phyloP scores from a whole-genome alignment of 106 monocot species.

The Ottelia alismoides region DNA sequence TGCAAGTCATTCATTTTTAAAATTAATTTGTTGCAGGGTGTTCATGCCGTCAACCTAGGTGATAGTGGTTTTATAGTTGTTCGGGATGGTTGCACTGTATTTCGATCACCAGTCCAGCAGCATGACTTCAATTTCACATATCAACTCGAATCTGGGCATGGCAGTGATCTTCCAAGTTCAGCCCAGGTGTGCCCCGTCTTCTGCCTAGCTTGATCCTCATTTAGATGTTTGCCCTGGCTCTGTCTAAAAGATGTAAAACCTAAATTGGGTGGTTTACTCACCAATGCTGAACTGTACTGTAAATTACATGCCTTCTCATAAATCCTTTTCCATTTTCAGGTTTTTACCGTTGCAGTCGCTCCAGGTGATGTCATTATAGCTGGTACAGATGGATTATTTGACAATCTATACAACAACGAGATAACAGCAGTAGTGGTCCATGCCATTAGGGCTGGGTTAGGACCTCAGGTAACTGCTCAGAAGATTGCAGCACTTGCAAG shows the following conservation, averaged over 20 bases:
- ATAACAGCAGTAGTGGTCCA: slow-evolving; percentile 43
- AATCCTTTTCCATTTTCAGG: too few species aligned
- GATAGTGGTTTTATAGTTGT: slow-evolving; percentile 68
- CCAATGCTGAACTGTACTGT: too few species aligned
- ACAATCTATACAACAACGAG: slow-evolving; percentile 47
- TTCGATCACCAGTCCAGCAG: slow-evolving; percentile 60
- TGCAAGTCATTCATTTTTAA: too few species aligned
- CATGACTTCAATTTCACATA: slow-evolving; percentile 74
- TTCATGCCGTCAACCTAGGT: slow-evolving; percentile 60
- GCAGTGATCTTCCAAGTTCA: slow-evolving; percentile 69
- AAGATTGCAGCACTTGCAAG: slow-evolving; percentile 59
- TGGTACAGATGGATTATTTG: slow-evolving; percentile 57
- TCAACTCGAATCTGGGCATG: slow-evolving; percentile 60
- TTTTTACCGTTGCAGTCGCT: slow-evolving; percentile 31
- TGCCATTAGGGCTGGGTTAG: slow-evolving; percentile 32
- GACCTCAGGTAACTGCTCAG: slow-evolving; percentile 39
- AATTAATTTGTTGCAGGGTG: slow-evolving; percentile 40
- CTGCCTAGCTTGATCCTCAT: too few species aligned
- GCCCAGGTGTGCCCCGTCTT: too few species aligned
- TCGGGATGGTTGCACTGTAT: slow-evolving; percentile 41
- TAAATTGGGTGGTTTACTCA: too few species aligned
- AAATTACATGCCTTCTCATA: too few species aligned
- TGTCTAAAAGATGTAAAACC: too few species aligned
- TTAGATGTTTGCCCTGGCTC: too few species aligned
- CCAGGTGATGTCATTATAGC: slow-evolving; percentile 55